Base-by-base conservation (phyloP, 352 stramenopile genomes). In the Phytopythium oedochilum region DNA sequence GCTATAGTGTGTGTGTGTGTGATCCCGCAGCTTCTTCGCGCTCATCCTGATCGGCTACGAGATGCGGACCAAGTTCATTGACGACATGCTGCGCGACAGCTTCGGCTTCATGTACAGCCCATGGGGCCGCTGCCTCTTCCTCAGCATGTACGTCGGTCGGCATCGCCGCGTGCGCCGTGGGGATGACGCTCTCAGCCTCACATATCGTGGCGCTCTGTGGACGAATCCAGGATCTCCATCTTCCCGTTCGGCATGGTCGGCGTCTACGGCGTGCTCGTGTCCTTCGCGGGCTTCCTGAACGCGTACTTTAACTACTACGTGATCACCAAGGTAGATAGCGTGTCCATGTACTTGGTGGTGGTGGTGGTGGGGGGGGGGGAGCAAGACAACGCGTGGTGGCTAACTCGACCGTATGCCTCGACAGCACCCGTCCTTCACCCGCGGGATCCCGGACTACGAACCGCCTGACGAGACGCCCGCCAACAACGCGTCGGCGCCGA, bases 231-330 rank as follows among this genome's bases (percentile, higher is more conserved):
- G 82, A 93, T 93, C 52, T 96, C 86, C 23, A 94, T 96, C 63
- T 96, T 96, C 63, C 82, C 86, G 34, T 82, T 96, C 47, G 86
- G 86, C 54, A 93, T 92, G 82, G 83, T 88, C 39, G 75, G 78
- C 42, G 36, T 87, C 25, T 92, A 96, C 66, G 86, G 86, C 43
- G 68, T 91, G 49, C 63, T 94, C 12, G 75, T 92, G 56, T 88
- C 83, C 53, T 65, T 96, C 25, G 36, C 66, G 35, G 86, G 83
- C 26, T 96, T 94, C 46, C 57, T 73, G 44, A 93, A 96, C 57
- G 83, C 82, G n/a, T 92, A 92, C 69, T 93, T 95, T 60, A 95
- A 94, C 70, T 94, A 86, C 67, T 94, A 86, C 63, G 84, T 92
- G 58, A 94, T 94, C 73, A 92, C 73, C 63, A 92, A 92, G 72